Base-by-base conservation (phyloP, 208 protist genomes). In the Trypanosoma conorhini region DNA sequence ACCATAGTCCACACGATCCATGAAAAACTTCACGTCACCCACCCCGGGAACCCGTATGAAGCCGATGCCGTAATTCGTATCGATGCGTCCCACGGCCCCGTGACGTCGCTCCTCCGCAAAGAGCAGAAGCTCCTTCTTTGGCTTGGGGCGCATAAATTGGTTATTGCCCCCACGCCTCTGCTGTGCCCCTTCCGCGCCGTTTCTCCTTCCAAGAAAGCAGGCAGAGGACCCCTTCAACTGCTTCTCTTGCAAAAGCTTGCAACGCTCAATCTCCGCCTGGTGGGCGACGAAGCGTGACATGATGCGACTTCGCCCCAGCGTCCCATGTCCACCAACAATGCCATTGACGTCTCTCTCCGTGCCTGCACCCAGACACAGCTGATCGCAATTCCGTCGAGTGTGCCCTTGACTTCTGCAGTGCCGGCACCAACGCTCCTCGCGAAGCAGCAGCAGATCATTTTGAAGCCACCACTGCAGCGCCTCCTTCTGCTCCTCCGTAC, bases 21-120 rank as follows among this genome's bases (percentile, higher is more conserved):
- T 52, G 62, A 95, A 95, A 62, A 95, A 96, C 70, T 91, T 90
- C 0, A 94, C 61, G 22, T 96, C 91, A 9, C 91, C 87, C 35
- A 86, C 63, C 8, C 84, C 88, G 0, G 80, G 21, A 24, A 92
- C 84, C 0, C 81, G 82, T 26, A 94, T 70, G 52, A 93, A 94
- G 55, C 91, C 91, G 60, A 94, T 90, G 70, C 80, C 81, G 61
- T 87, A 82, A 13, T 76, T 54, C 26, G 70, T 66, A 56, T 96
- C 91, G n/a, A 96, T 74, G 30, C 87, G 81, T 42, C 76, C 79
- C 30, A 96, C 82, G 2, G 79, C 55, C 13, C 91, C 91, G 8
- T 82, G 84, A 8, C 87, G 87, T 17, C 91, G 83, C 62, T 96
- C 87, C 10, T 96, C 88, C 0, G 85, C 55, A 69, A 93, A 92